These are phyloP conservation scores for Wickerhamiella kurtzmanii DNA, from an alignment of 805 yeast species.

Conservation along the genomic window DNA sequence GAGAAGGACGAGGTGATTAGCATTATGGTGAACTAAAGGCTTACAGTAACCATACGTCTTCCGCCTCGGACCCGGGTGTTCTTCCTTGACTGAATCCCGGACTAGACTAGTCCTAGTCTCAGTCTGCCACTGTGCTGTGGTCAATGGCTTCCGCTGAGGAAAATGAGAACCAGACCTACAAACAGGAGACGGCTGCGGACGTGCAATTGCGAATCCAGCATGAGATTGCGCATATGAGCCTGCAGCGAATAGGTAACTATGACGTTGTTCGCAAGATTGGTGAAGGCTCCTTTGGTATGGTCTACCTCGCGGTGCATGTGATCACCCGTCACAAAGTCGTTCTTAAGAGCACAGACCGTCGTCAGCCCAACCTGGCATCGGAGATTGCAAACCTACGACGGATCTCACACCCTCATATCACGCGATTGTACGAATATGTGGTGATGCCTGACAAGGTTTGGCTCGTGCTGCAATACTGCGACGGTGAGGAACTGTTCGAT, in stretches of 20 bases:
- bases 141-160: background rate
- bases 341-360: slow-evolving; percentile 60
- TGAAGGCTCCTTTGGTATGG: slow-evolving; percentile 81
- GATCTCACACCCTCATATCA: slow-evolving; percentile 70
- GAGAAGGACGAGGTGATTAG: too few species aligned
- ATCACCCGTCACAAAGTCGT: slow-evolving; percentile 67
- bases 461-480: slow-evolving; percentile 84
- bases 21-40: too few species aligned
- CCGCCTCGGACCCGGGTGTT: too few species aligned
- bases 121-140: background rate
- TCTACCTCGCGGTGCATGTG: slow-evolving; percentile 68
- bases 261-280: slow-evolving; percentile 63
- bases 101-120: too few species aligned
- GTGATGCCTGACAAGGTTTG: slow-evolving; percentile 69
- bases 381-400: slow-evolving; percentile 84
- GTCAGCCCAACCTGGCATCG: slow-evolving; percentile 75
- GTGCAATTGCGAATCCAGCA: slow-evolving; percentile 6
- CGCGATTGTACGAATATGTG: slow-evolving; percentile 72
- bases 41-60: too few species aligned
- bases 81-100: too few species aligned
- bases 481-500: slow-evolving; percentile 30
- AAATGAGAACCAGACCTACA: background rate
- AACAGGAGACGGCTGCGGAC: background rate
- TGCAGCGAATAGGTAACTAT: slow-evolving; percentile 66
- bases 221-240: slow-evolving; percentile 4